Conservation (phyloP, 164 flowering plant species). For the Liquidambar formosana region DNA sequence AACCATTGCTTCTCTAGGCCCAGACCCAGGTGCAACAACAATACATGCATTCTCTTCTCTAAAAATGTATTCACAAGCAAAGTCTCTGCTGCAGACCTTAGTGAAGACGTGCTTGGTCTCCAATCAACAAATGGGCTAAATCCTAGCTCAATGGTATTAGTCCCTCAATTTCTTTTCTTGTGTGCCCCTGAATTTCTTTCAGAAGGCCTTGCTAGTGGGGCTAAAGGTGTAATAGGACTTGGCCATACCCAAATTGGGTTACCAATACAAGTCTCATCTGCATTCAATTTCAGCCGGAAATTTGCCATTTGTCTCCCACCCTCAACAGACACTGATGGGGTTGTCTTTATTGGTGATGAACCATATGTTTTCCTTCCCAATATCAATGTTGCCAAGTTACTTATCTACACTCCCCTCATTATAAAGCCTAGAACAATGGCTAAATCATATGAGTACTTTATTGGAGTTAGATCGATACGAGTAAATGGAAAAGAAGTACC, state of each 20-base stretch:
- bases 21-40: slow-evolving; percentile 28
- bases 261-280: slow-evolving; percentile 28
- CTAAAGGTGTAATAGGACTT: slow-evolving; percentile 32
- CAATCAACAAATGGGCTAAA: slow-evolving; percentile 29
- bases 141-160: slow-evolving; percentile 19
- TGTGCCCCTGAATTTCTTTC: slow-evolving; percentile 24
- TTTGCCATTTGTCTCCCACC: slow-evolving; percentile 38
- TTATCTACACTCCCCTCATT: slow-evolving; percentile 36
- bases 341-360: slow-evolving; percentile 36
- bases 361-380: slow-evolving; percentile 34
- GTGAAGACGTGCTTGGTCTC: slow-evolving; percentile 23
- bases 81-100: slow-evolving; percentile 14
- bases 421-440: not conserved
- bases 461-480: slow-evolving; percentile 8
- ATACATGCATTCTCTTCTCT: slow-evolving; percentile 24
- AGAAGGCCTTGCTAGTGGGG: slow-evolving; percentile 34
- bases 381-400: slow-evolving; percentile 18
- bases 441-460: slow-evolving; percentile 1
- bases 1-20: slow-evolving; percentile 10
- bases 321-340: slow-evolving; percentile 24
- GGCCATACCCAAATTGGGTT: slow-evolving; percentile 24
- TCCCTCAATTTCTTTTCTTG: slow-evolving; percentile 25
- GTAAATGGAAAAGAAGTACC: slow-evolving; percentile 3
- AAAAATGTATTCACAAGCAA: slow-evolving; percentile 20
- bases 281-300: slow-evolving; percentile 26